These are phyloP conservation scores for Bonia amplexicaulis DNA, from an alignment of 176 grass and related monocot species.

Conservation along the genomic window DNA sequence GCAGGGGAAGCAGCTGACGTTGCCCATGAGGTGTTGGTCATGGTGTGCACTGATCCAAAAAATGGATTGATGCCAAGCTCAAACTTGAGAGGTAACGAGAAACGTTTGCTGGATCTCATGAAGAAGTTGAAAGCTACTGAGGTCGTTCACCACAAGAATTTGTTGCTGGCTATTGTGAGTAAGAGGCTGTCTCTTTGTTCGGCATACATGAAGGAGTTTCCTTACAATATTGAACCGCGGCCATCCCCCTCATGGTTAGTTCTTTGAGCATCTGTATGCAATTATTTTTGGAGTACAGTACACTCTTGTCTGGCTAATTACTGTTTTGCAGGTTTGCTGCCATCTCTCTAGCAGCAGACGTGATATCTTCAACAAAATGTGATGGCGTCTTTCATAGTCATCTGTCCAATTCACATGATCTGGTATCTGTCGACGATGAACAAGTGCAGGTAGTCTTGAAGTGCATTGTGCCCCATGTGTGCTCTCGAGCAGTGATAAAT, in stretches of 20 bases:
- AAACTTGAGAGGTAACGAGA: conserved; percentile 80
- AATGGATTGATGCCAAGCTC: conserved; percentile 83
- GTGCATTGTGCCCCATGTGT: conserved; percentile 63
- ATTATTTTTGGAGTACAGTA: conserved; percentile 21
- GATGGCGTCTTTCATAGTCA: conserved; percentile 41
- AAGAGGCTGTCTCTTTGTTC: conserved; percentile 68
- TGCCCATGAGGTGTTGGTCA: conserved; percentile 74
- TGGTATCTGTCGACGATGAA: conserved; percentile 48
- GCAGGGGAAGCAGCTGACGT: conserved; percentile 50
- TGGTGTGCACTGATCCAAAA: conserved; percentile 80
- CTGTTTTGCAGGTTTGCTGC: conserved; percentile 62
- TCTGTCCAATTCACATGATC: conserved; percentile 40
- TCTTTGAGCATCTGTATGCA: conserved; percentile 1
- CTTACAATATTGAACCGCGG: conserved; percentile 68
- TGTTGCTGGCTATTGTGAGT: conserved; percentile 65
- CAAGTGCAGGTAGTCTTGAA: conserved; percentile 62
- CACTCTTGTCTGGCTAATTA: conserved; percentile 24
- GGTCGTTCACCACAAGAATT: conserved; percentile 53
- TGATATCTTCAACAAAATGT: conserved; percentile 61
- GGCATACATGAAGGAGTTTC: conserved; percentile 79
- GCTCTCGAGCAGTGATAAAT: conserved; percentile 66
- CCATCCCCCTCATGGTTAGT: conserved; percentile 69
- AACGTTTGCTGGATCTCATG: conserved; percentile 76
- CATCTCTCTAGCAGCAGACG: conserved; percentile 73
- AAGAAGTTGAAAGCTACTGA: conserved; percentile 84